A percentile compares a stretch with the other conserved stretches of the same genome.
Conservation (phyloP, 78 protist genomes). For the Polysphondylium violaceum region DNA sequence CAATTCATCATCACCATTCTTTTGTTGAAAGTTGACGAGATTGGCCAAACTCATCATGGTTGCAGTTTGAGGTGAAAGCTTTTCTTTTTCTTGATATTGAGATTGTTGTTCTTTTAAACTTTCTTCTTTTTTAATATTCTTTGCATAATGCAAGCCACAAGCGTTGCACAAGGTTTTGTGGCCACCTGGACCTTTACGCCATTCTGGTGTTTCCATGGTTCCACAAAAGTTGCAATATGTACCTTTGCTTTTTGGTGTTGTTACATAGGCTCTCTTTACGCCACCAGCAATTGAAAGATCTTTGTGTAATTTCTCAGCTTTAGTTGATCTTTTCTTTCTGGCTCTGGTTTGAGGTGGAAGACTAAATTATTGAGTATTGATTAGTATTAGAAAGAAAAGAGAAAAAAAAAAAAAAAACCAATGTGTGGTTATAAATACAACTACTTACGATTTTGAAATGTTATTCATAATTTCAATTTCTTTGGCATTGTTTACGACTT, state of each 20-base stretch:
- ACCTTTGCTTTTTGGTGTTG: slow-evolving; percentile 65
- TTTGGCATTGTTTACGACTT: slow-evolving; percentile 27
- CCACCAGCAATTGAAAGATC: slow-evolving; percentile 42
- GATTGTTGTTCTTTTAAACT: no score
- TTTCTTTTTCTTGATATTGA: no score
- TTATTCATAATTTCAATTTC: slow-evolving; percentile 63
- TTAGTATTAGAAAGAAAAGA: background rate
- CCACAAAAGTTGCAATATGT: slow-evolving; percentile 26
- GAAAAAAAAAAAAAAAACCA: background rate
- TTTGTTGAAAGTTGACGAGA: no score
- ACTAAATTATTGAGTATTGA: background rate
- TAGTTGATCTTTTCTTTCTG: slow-evolving; percentile 72
- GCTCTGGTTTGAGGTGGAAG: slow-evolving; percentile 75
- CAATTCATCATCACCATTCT: no score
- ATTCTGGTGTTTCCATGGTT: no score
- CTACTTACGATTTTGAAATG: slow-evolving; percentile 42
- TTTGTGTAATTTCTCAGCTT: slow-evolving; percentile 60
- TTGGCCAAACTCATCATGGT: no score
- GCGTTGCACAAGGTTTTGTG: slow-evolving; percentile 58
- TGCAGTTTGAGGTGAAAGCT: no score
- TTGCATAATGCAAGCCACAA: slow-evolving; percentile 71
- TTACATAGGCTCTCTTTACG: slow-evolving; percentile 55
- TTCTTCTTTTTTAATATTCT: slow-evolving; percentile 28
- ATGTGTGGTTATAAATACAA: background rate
- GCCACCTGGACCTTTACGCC: no score